Percentiles rank a stretch among this genome's conserved stretches.
phyloP scores from a whole-genome alignment of 2,329 filamentous ascomycete species.

The Aspergillus hortae region DNA sequence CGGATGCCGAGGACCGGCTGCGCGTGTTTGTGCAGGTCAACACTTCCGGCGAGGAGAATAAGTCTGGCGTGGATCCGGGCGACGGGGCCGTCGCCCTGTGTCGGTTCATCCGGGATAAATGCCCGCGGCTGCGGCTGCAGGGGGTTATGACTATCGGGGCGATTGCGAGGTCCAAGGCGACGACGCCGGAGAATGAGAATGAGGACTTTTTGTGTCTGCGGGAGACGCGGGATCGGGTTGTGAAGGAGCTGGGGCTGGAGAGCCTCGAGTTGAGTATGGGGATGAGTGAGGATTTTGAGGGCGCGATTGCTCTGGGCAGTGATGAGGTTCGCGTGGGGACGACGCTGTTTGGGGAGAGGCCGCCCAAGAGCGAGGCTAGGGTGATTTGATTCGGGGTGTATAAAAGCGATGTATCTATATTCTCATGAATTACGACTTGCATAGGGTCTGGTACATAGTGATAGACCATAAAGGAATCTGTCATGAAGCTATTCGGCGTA shows the following conservation, averaged over 20 bases:
- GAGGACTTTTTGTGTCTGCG: slow-evolving; percentile 76
- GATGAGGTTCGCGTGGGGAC: slow-evolving; percentile 88
- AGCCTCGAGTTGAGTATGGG: slow-evolving; percentile 91
- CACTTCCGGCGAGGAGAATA: slow-evolving; percentile 81
- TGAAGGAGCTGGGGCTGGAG: slow-evolving; percentile 55
- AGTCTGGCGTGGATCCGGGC: slow-evolving; percentile 74
- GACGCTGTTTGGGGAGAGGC: slow-evolving; percentile 85
- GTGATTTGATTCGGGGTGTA: slow-evolving; percentile 41
- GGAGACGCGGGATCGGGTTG: slow-evolving; percentile 68
- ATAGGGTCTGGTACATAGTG: background rate
- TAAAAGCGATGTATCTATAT: background rate
- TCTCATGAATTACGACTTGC: slow-evolving; percentile 12
- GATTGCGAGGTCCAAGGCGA: slow-evolving; percentile 76
- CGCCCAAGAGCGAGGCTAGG: slow-evolving; percentile 73
- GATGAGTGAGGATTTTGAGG: slow-evolving; percentile 96
- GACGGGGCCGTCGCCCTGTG: slow-evolving; percentile 60
- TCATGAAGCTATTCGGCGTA: background rate
- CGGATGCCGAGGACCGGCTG: slow-evolving; percentile 46
- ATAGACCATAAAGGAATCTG: background rate
- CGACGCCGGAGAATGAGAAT: slow-evolving; percentile 74
- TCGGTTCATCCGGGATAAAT: slow-evolving; percentile 64
- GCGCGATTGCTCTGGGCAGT: slow-evolving; percentile 78
- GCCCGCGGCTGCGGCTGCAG: slow-evolving; percentile 68
- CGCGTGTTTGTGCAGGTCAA: slow-evolving; percentile 91
- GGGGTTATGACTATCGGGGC: slow-evolving; percentile 98